Evolutionary conservation across 179 eudicot genomes (phyloP), one percentile per base, ranked within the genome.

Genomic region (Vitellaria paradoxa): DNA sequence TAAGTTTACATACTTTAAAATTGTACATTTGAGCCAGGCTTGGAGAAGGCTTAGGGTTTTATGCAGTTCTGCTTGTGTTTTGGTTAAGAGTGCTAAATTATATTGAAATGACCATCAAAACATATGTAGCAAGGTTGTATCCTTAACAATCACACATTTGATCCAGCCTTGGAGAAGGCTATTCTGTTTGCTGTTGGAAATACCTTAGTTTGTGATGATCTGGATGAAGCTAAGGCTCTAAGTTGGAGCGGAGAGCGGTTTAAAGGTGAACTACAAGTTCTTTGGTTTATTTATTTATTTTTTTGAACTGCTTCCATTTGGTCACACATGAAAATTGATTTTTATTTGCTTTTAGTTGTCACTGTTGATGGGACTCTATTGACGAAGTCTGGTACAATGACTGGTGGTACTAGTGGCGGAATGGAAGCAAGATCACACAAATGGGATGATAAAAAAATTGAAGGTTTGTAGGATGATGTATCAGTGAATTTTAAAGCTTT

Each of bases 331-430:
- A 42, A 59, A 59, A 10, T 5, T 37, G 75, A 30, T 40, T 18
- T 45, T 57, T 46, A 0, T 8, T 72, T 57, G 60, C 73, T 77
- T 79, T 80, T 80, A 96, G 99, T 96, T 87, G 99, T 96, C 63
- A 96, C 98, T 65, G 86, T 81, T 83, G 97, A 94, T 90, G 99
- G 99, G 71, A 94, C 87, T 67, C 87, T 96, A 73, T 88, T 96
- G 79, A 88, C 99, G 7, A 96, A 96, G 82, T 79, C 99, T 80
- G 99, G 99, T 73, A 96, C 98, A 75, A 96, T 96, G 98, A 96
- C 99, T 85, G 99, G 99, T 79, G 99, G 99, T 56, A 94, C 98
- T 46, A 93, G 97, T 85, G 97, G 98, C 76, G 99, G 99, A 76
- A 94, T 94, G 89, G 99, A 96, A 86, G 99, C 99, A 74, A 91